Percentiles rank a stretch among this genome's conserved stretches.
phyloP scores from a whole-genome alignment of 2,329 filamentous ascomycete genomes.

The Monilinia laxa region DNA sequence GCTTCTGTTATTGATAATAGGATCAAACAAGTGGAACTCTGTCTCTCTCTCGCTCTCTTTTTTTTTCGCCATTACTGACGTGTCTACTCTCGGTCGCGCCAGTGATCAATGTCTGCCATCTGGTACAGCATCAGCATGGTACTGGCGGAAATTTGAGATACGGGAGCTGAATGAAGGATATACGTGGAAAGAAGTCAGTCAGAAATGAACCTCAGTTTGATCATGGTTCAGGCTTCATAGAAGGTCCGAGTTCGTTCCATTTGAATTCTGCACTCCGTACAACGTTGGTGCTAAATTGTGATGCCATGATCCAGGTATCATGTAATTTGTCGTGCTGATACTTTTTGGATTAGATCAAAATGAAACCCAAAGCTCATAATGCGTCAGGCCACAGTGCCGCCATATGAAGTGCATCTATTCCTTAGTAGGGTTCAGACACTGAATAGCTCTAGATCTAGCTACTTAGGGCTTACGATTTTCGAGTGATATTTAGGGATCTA shows the following conservation, averaged over 20 bases:
- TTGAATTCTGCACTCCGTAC: not conserved
- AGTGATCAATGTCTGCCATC: conserved; percentile 7
- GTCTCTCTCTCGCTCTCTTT: not conserved
- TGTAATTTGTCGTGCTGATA: not conserved
- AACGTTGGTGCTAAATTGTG: not conserved
- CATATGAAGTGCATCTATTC: not conserved
- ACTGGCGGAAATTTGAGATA: not conserved
- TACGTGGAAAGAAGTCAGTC: not conserved
- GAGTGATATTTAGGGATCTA: not conserved
- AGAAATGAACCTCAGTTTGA: not conserved
- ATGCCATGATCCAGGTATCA: not conserved
- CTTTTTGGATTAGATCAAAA: not conserved
- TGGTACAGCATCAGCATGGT: not conserved
- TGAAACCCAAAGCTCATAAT: not conserved
- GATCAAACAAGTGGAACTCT: conserved; percentile 7
- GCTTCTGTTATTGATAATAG: conserved; percentile 6
- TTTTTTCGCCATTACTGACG: conserved; percentile 2
- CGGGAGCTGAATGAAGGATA: not conserved
- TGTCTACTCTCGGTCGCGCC: conserved; percentile 7
- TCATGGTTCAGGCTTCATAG: not conserved
- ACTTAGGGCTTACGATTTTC: not conserved
- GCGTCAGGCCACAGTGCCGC: not conserved
- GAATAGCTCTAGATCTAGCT: not conserved
- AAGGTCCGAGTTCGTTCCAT: not conserved
- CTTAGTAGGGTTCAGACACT: conserved; percentile 1